A percentile compares a stretch with the other conserved stretches of the same genome.
Conservation (phyloP, 371 early-diverging fungal species). For the Synchytrium microbalum region DNA sequence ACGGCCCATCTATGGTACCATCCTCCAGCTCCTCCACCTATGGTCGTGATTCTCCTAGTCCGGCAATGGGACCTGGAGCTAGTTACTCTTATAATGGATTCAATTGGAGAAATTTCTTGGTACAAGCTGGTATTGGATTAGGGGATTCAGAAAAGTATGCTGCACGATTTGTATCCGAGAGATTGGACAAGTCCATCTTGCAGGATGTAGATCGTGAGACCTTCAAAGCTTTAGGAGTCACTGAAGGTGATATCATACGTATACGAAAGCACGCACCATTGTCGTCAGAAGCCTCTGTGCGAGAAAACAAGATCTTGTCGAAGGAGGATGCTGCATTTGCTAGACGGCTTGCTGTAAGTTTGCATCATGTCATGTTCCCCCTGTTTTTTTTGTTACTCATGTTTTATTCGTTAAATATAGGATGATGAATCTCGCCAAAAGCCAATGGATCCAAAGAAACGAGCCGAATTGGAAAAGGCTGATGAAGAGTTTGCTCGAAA, state of each 20-base stretch:
- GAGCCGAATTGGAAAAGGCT: constrained; percentile 35
- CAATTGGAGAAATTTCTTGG: constrained; percentile 87
- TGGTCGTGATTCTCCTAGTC: background rate
- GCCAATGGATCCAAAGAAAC: constrained; percentile 1
- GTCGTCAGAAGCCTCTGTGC: constrained; percentile 30
- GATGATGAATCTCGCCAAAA: background rate
- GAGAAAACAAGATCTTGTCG: constrained; percentile 24
- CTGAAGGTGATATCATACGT: constrained; percentile 74
- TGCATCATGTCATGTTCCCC: background rate
- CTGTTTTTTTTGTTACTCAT: background rate
- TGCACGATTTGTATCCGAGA: constrained; percentile 69
- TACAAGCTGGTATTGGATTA: constrained; percentile 62
- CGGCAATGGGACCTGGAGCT: constrained; percentile 11
- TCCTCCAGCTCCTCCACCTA: background rate
- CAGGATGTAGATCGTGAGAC: constrained; percentile 62
- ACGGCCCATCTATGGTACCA: background rate
- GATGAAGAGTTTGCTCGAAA: constrained; percentile 70
- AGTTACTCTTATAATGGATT: constrained; percentile 42
- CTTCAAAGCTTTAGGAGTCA: constrained; percentile 60
- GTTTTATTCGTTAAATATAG: too few species aligned
- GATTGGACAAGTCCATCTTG: constrained; percentile 68
- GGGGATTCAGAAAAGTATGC: constrained; percentile 70
- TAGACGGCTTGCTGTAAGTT: background rate
- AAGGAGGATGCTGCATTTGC: constrained; percentile 26
- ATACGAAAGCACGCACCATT: constrained; percentile 48